Evolutionary conservation across 139 green algal genomes (phyloP).

Genomic region (Marvania coccoides): DNA sequence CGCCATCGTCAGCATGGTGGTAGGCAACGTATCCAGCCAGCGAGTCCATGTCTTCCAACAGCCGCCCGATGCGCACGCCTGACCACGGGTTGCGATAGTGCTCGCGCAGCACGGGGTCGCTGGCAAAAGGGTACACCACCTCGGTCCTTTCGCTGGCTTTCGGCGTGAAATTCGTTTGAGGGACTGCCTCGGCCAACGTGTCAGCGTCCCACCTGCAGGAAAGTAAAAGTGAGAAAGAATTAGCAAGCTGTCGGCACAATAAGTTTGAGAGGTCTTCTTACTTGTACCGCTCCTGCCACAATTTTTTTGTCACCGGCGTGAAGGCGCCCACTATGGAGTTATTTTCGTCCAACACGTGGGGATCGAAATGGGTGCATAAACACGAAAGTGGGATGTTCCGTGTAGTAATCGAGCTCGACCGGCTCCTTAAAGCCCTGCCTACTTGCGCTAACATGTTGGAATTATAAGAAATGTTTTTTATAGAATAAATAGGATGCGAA

Average conservation of each 20-base stretch:
- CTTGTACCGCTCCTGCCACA: constrained; percentile 14
- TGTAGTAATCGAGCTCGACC: no score
- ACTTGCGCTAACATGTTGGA: no score
- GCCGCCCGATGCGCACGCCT: constrained; percentile 53
- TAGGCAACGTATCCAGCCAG: constrained; percentile 73
- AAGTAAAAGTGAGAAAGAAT: no score
- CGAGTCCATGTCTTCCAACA: constrained; percentile 82
- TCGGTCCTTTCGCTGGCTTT: neutral
- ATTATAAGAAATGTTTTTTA: no score
- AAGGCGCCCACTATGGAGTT: constrained; percentile 30
- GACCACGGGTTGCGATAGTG: constrained; percentile 75
- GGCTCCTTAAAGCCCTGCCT: no score
- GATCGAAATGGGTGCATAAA: no score
- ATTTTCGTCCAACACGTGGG: neutral
- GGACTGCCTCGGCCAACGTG: neutral
- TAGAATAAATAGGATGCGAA: no score
- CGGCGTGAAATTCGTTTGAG: neutral
- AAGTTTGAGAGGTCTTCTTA: neutral
- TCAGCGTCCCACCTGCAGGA: neutral
- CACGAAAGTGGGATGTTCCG: no score
- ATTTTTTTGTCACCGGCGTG: constrained; percentile 51
- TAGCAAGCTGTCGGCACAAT: no score
- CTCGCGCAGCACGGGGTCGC: constrained; percentile 25
- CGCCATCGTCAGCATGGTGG: constrained; percentile 37
- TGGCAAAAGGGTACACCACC: constrained; percentile 53